A percentile compares a stretch with the other conserved stretches of the same genome.
phyloP scores from a whole-genome alignment of 2,329 filamentous ascomycete species.

The Alternaria sp. region DNA sequence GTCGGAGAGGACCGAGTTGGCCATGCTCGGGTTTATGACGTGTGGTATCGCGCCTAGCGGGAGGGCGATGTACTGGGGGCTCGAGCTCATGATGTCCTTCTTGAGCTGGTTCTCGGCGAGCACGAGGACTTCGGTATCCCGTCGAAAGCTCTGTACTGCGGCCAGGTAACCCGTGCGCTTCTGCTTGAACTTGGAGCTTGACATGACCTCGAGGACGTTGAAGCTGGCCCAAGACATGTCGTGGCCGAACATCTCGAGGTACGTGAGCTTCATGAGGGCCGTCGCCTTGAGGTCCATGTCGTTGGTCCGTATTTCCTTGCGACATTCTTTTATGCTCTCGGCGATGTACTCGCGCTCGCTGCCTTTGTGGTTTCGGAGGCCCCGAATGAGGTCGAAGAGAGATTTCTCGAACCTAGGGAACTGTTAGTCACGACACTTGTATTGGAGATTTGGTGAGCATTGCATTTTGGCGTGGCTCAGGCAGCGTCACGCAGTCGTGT shows the following conservation, averaged over 20 bases:
- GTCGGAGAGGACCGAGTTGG: constrained; percentile 86
- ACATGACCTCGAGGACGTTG: constrained; percentile 99
- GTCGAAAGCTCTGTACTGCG: constrained; percentile 92
- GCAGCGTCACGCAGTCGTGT: constrained; percentile 22
- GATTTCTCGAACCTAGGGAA: constrained; percentile 95
- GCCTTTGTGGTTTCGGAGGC: constrained; percentile 93
- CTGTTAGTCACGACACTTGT: constrained; percentile 10
- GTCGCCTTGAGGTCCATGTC: constrained; percentile 99
- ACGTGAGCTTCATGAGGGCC: constrained; percentile 92
- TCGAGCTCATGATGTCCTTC: constrained; percentile 82
- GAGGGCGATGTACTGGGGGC: constrained; percentile 79
- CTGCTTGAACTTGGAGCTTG: constrained; percentile 89
- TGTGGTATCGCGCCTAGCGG: constrained; percentile 92
- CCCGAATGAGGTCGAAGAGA: constrained; percentile 96
- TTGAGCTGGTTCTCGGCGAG: constrained; percentile 95
- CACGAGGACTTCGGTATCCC: constrained; percentile 97
- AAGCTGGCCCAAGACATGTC: constrained; percentile 99
- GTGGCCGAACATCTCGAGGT: constrained; percentile 98
- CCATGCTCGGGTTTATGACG: constrained; percentile 89
- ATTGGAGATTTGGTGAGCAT: not conserved
- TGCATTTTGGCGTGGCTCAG: constrained; percentile 36
- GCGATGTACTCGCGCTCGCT: constrained; percentile 95
- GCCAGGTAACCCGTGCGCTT: constrained; percentile 95
- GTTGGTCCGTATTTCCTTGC: constrained; percentile 86
- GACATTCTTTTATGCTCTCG: constrained; percentile 92